Conservation (phyloP, 2,329 filamentous ascomycete genomes). For the Didymella arachidicola region DNA sequence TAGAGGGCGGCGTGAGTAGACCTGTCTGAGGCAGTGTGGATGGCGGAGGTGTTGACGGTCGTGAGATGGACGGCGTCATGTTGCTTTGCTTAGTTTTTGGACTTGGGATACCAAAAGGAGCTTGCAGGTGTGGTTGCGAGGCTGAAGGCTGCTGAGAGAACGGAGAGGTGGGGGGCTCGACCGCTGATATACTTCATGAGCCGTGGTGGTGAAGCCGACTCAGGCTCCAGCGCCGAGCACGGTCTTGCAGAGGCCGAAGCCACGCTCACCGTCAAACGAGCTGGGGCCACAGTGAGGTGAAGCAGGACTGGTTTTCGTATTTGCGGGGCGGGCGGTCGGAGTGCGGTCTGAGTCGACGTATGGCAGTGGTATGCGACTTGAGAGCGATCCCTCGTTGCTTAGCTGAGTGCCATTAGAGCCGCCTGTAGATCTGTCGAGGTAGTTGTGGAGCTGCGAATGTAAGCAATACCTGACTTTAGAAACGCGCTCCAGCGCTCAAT, state of each 20-base stretch:
- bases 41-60: constrained; percentile 16
- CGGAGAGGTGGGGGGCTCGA: not conserved
- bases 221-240: not conserved
- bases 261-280: constrained; percentile 1
- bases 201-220: constrained; percentile 3
- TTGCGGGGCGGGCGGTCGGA: not conserved
- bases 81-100: not conserved
- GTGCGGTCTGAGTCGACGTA: not conserved
- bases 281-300: constrained; percentile 8
- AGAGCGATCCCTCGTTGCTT: not conserved
- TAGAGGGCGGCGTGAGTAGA: constrained; percentile 16
- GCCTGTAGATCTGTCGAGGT: too few species aligned
- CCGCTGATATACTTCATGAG: not conserved
- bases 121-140: not conserved
- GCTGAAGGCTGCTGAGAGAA: not conserved
- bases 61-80: constrained; percentile 9
- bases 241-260: not conserved
- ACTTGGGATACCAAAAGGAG: not conserved
- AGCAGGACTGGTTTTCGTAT: not conserved
- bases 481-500: not conserved
- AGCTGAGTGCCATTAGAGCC: too few species aligned
- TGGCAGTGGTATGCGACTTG: not conserved
- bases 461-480: not conserved
- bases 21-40: constrained; percentile 9
- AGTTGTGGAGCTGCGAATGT: not conserved